A percentile compares a stretch with the other conserved stretches of the same genome.
These are phyloP conservation scores for Xylariaceae sp. DNA, from an alignment of 2,329 filamentous ascomycete genomes.

Conservation along the genomic window DNA sequence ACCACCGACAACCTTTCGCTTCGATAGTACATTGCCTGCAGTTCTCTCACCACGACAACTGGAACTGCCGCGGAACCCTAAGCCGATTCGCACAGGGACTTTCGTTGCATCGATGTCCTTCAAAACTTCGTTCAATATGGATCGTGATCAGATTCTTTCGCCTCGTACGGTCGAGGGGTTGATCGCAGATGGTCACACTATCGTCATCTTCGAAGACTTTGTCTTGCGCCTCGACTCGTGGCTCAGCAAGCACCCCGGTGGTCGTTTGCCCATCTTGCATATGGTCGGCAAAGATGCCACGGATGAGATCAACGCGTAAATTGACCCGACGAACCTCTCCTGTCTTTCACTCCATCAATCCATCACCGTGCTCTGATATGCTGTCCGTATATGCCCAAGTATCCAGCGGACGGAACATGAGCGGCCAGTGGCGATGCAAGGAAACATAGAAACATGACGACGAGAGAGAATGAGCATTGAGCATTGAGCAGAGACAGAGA, in stretches of 20 bases:
- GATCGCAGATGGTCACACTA: constrained; percentile 50
- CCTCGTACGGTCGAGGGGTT: constrained; percentile 43
- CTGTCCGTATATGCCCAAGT: constrained; percentile 54
- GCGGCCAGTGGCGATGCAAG: too few relatives aligned
- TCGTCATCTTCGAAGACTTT: constrained; percentile 52
- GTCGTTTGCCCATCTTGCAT: constrained; percentile 54
- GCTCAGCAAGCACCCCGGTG: constrained; percentile 57
- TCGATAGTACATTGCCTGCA: too few relatives aligned
- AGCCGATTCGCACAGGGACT: too few relatives aligned
- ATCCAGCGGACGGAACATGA: constrained; percentile 53
- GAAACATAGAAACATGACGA: too few relatives aligned
- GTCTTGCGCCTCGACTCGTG: constrained; percentile 54
- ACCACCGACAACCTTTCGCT: too few relatives aligned
- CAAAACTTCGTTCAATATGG: too few relatives aligned
- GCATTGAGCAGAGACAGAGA: too few relatives aligned
- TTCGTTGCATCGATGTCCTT: too few relatives aligned
- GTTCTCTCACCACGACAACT: too few relatives aligned
- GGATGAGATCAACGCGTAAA: constrained; percentile 55
- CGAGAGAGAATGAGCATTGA: too few relatives aligned
- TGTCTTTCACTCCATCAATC: neutral
- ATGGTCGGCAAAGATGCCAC: constrained; percentile 58
- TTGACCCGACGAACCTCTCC: constrained; percentile 4
- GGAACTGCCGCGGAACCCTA: too few relatives aligned
- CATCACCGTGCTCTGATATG: constrained; percentile 37
- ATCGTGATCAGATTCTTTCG: constrained; percentile 39